Evolutionary conservation across 768 basidiomycete genomes (phyloP).

Genomic region (Scleroderma citrinum): DNA sequence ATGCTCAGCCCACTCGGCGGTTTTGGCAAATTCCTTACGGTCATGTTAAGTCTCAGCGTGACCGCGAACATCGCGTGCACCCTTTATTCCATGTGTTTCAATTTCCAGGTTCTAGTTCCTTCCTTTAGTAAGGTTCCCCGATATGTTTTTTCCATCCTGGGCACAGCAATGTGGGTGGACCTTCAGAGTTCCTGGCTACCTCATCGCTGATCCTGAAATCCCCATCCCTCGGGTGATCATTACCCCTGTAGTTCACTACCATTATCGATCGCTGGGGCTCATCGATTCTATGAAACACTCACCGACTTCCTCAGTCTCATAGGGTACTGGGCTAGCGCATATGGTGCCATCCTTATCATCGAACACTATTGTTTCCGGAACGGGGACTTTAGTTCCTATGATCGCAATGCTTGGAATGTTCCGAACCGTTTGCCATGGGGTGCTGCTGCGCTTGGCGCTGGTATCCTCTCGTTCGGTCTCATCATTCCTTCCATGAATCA

Average conservation of each 20-base stretch:
- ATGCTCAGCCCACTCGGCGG: constrained; percentile 55
- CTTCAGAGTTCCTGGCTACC: neutral
- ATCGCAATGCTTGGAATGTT: constrained; percentile 46
- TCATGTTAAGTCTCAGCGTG: constrained; percentile 69
- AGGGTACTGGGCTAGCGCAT: constrained; percentile 57
- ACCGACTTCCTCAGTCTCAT: constrained; percentile 65
- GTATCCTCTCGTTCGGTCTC: constrained; percentile 46
- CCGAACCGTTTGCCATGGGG: constrained; percentile 53
- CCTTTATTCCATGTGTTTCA: constrained; percentile 75
- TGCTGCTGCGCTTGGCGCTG: constrained; percentile 51
- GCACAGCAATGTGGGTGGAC: constrained; percentile 54
- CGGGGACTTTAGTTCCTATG: constrained; percentile 44
- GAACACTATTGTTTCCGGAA: constrained; percentile 66
- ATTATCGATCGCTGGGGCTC: constrained; percentile 62
- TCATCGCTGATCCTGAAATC: constrained; percentile 6
- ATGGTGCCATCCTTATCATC: constrained; percentile 50
- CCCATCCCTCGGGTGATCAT: neutral
- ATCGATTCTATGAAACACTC: constrained; percentile 57
- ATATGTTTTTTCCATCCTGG: constrained; percentile 62
- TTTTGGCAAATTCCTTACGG: constrained; percentile 68
- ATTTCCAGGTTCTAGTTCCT: constrained; percentile 65
- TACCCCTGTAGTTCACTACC: constrained; percentile 48
- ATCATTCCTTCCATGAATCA: constrained; percentile 67
- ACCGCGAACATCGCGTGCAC: constrained; percentile 78
- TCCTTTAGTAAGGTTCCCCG: constrained; percentile 53